These are phyloP conservation scores for Fusarium penzigii DNA, from an alignment of 2,329 filamentous ascomycete species.

Conservation along the genomic window DNA sequence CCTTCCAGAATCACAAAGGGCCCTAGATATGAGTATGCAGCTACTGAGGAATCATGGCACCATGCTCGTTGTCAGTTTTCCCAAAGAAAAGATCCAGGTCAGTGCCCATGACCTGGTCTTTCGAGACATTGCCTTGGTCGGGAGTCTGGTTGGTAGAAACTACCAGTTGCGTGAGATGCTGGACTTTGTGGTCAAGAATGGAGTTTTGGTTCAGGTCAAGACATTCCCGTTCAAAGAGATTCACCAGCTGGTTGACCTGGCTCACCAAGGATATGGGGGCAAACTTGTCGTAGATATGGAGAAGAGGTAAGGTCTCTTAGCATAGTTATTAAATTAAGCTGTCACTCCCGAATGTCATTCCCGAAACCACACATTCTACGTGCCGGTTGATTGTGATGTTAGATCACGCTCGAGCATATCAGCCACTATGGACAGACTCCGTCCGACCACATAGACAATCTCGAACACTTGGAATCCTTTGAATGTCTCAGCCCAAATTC, in stretches of 20 bases:
- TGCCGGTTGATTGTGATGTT: too few species aligned
- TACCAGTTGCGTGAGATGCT: conserved; percentile 7
- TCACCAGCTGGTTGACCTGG: neutral
- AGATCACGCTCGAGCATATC: neutral
- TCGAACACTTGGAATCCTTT: conserved; percentile 18
- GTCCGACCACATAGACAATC: conserved; percentile 13
- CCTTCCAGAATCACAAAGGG: conserved; percentile 3
- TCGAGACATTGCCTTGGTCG: conserved; percentile 4
- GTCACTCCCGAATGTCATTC: neutral
- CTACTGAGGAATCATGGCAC: conserved; percentile 5
- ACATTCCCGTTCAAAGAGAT: conserved; percentile 1
- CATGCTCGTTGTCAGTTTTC: conserved; percentile 7
- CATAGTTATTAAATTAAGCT: too few species aligned
- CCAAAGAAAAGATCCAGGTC: conserved; percentile 1
- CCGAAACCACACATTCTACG: neutral
- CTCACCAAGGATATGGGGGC: neutral
- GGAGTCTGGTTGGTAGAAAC: conserved; percentile 7
- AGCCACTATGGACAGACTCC: neutral
- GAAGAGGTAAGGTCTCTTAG: too few species aligned
- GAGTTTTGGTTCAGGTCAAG: neutral
- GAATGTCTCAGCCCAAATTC: conserved; percentile 16
- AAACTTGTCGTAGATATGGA: conserved; percentile 8
- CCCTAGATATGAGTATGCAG: conserved; percentile 5
- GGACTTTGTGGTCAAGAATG: neutral
- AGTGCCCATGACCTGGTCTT: conserved; percentile 8